phyloP scores from a whole-genome alignment of 2,329 filamentous ascomycete species.

The Blastomyces emzantsi region DNA sequence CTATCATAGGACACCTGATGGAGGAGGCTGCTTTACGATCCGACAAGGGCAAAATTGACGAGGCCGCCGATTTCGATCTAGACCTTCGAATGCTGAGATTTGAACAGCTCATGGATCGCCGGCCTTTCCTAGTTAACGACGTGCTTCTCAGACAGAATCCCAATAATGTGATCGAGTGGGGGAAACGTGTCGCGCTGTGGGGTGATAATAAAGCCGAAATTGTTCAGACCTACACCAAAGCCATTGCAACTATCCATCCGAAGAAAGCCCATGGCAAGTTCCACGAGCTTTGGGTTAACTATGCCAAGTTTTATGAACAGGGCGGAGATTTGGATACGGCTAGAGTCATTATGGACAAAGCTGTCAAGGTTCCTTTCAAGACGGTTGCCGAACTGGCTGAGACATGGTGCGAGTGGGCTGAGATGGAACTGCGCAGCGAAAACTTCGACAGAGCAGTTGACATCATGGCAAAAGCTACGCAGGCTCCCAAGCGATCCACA shows the following conservation, averaged over 20 bases:
- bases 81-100: slow-evolving; percentile 98
- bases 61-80: slow-evolving; percentile 83
- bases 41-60: slow-evolving; percentile 67
- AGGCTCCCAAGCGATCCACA: slow-evolving; percentile 92
- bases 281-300: slow-evolving; percentile 91
- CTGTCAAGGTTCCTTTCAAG: slow-evolving; percentile 95
- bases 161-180: slow-evolving; percentile 93
- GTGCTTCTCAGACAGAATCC: slow-evolving; percentile 92
- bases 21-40: slow-evolving; percentile 71
- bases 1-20: slow-evolving; percentile 84
- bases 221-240: slow-evolving; percentile 88
- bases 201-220: slow-evolving; percentile 85
- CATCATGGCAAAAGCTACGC: slow-evolving; percentile 95
- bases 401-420: slow-evolving; percentile 98
- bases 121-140: slow-evolving; percentile 93
- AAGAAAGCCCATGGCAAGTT: slow-evolving; percentile 92
- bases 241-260: slow-evolving; percentile 84
- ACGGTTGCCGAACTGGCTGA: slow-evolving; percentile 94
- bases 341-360: slow-evolving; percentile 92
- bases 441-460: slow-evolving; percentile 91
- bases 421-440: slow-evolving; percentile 92
- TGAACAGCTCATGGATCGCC: slow-evolving; percentile 93
- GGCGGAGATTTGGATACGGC: slow-evolving; percentile 77
- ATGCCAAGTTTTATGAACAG: slow-evolving; percentile 92
- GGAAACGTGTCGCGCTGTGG: slow-evolving; percentile 93